phyloP scores from a whole-genome alignment of 2,329 filamentous ascomycete species.

The Bipolaris zeicola region DNA sequence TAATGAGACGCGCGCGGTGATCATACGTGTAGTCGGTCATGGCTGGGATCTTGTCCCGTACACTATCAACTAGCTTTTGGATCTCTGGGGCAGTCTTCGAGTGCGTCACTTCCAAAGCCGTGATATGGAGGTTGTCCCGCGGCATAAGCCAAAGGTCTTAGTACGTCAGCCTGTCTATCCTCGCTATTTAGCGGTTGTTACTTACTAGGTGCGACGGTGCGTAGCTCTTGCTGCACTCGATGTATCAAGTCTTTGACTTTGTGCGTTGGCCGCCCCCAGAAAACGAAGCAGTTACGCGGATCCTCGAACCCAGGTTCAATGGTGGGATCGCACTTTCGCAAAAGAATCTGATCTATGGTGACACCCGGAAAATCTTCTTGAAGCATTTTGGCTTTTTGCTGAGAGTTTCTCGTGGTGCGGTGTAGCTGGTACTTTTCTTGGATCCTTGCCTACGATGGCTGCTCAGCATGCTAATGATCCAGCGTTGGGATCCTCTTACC shows the following conservation, averaged over 20 bases:
- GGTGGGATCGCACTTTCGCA: slow-evolving; percentile 68
- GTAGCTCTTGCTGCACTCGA: slow-evolving; percentile 70
- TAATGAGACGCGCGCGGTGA: slow-evolving; percentile 76
- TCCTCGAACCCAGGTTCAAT: slow-evolving; percentile 74
- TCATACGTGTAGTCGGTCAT: slow-evolving; percentile 70
- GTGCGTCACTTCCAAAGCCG: slow-evolving; percentile 82
- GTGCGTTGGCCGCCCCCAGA: slow-evolving; percentile 84
- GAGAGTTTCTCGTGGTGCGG: slow-evolving; percentile 73
- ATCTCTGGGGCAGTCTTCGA: slow-evolving; percentile 75
- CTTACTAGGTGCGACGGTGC: slow-evolving; percentile 71
- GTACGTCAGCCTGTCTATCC: slow-evolving; percentile 9
- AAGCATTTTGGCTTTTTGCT: slow-evolving; percentile 77
- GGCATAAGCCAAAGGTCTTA: slow-evolving; percentile 88
- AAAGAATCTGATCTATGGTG: slow-evolving; percentile 75
- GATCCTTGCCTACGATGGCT: slow-evolving; percentile 62
- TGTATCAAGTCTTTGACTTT: slow-evolving; percentile 71
- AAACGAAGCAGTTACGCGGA: slow-evolving; percentile 78
- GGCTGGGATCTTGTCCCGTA: slow-evolving; percentile 61
- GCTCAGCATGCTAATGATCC: background rate
- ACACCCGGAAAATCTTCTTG: slow-evolving; percentile 70
- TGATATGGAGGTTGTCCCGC: slow-evolving; percentile 77
- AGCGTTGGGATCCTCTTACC: slow-evolving; percentile 55
- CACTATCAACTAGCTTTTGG: slow-evolving; percentile 61
- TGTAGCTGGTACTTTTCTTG: slow-evolving; percentile 76
- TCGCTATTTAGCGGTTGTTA: background rate